These are phyloP conservation scores for Setomelanomma holmii DNA, from an alignment of 2,329 filamentous ascomycete genomes.

Conservation along the genomic window DNA sequence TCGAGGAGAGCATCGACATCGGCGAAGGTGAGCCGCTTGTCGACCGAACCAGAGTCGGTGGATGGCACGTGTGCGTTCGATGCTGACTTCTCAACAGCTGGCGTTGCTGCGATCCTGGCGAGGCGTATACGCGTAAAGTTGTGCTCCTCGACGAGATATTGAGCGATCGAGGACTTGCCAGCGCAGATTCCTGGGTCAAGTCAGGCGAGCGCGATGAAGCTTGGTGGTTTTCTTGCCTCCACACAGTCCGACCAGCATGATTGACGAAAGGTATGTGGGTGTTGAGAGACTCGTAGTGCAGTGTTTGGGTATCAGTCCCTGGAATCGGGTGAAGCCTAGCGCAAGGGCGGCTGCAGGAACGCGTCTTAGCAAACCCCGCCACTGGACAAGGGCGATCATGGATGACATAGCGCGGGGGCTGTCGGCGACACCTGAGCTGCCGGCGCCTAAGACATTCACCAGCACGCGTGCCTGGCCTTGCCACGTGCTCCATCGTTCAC, in stretches of 20 bases:
- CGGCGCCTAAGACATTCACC: slow-evolving; percentile 26
- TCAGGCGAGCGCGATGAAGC: slow-evolving; percentile 15
- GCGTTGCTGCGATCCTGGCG: slow-evolving; percentile 45
- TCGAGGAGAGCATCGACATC: slow-evolving; percentile 75
- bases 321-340: slow-evolving; percentile 2
- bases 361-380: slow-evolving; percentile 17
- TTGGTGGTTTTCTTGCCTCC: slow-evolving; percentile 37
- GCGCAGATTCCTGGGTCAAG: slow-evolving; percentile 78
- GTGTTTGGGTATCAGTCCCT: neutral
- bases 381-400: neutral
- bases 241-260: slow-evolving; percentile 79
- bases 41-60: slow-evolving; percentile 13
- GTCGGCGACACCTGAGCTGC: neutral
- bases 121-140: slow-evolving; percentile 79
- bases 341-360: slow-evolving; percentile 32
- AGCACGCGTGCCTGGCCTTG: slow-evolving; percentile 29
- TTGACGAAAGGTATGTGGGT: neutral
- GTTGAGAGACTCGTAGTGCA: neutral
- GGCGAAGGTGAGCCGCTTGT: slow-evolving; percentile 47
- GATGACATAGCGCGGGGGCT: slow-evolving; percentile 22
- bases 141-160: slow-evolving; percentile 85
- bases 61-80: slow-evolving; percentile 47
- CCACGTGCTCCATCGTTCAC: slow-evolving; percentile 27
- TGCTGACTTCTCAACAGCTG: slow-evolving; percentile 53
- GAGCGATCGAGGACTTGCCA: slow-evolving; percentile 87